Evolutionary conservation across 148 eudicot genomes (phyloP).

Genomic region (Rhododendron mucronatum): DNA sequence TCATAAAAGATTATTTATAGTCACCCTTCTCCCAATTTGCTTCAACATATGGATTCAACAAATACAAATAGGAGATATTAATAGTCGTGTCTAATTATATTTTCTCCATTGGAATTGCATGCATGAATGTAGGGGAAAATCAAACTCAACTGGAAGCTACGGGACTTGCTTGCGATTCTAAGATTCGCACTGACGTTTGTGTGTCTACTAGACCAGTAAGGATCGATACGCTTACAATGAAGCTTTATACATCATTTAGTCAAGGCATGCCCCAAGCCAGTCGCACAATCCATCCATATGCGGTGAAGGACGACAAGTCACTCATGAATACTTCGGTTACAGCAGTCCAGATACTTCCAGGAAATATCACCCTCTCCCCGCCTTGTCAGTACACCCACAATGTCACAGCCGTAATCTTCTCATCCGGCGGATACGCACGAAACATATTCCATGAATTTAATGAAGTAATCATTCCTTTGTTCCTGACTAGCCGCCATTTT

Average conservation of each 20-base stretch:
- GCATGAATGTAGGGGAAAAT: slow-evolving; percentile 21
- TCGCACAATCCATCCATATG: not conserved
- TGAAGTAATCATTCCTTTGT: not conserved
- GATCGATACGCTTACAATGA: not conserved
- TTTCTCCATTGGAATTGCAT: not conserved
- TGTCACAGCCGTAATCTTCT: not conserved
- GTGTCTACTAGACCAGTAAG: not conserved
- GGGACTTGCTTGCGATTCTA: not conserved
- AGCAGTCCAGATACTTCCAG: not conserved
- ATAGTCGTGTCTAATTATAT: not conserved
- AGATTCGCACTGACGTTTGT: not conserved
- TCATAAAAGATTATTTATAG: too few relatives aligned
- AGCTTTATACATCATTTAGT: not conserved
- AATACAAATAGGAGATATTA: too few relatives aligned
- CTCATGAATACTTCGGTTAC: not conserved
- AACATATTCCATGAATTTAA: not conserved
- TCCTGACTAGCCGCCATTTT: not conserved
- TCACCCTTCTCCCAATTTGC: too few relatives aligned
- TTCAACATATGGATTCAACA: too few relatives aligned
- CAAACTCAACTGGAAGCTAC: not conserved
- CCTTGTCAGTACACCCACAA: not conserved
- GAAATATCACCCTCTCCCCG: not conserved
- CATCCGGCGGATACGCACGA: not conserved
- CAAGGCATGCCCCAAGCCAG: not conserved
- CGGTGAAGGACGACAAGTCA: not conserved